Percentiles rank a stretch among this genome's conserved stretches.
phyloP scores from a whole-genome alignment of 495 filamentous ascomycete species.

The Pyrenopolyporus hunteri region DNA sequence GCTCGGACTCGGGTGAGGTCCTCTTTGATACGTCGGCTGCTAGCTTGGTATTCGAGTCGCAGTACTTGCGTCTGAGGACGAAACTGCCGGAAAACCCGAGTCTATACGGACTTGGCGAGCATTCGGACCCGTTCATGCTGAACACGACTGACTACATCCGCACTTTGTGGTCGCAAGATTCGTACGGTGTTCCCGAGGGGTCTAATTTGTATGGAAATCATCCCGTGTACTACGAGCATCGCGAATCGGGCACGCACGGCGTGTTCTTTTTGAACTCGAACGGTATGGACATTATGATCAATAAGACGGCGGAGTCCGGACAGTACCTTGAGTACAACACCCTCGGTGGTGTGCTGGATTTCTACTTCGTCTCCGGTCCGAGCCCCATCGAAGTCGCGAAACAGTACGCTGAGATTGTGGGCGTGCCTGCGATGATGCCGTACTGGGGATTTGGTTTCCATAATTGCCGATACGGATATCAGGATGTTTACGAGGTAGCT shows the following conservation, averaged over 20 bases:
- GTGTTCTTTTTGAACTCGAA: conserved; percentile 85
- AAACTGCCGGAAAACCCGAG: conserved; percentile 68
- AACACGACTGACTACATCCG: conserved; percentile 76
- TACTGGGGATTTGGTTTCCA: conserved; percentile 89
- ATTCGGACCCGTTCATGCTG: conserved; percentile 73
- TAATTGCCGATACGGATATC: conserved; percentile 79
- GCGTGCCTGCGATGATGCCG: conserved; percentile 76
- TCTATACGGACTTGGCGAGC: conserved; percentile 79
- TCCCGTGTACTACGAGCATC: conserved; percentile 84
- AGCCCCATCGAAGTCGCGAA: conserved; percentile 71
- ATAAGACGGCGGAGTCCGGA: conserved; percentile 62
- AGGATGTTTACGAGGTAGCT: conserved; percentile 75
- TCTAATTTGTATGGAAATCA: conserved; percentile 86
- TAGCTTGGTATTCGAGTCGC: conserved; percentile 75
- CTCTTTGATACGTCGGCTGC: conserved; percentile 79
- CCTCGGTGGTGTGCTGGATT: conserved; percentile 79
- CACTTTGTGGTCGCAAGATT: conserved; percentile 81
- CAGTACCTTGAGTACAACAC: conserved; percentile 88
- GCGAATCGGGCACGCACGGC: conserved; percentile 72
- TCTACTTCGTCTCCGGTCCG: conserved; percentile 83
- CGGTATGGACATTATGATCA: conserved; percentile 87
- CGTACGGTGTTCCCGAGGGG: conserved; percentile 57
- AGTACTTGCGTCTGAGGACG: conserved; percentile 75
- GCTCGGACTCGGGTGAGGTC: conserved; percentile 67
- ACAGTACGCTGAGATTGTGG: conserved; percentile 76